Conservation (phyloP, 176 grass and related monocot genomes). For the Oropetium thomaeum region DNA sequence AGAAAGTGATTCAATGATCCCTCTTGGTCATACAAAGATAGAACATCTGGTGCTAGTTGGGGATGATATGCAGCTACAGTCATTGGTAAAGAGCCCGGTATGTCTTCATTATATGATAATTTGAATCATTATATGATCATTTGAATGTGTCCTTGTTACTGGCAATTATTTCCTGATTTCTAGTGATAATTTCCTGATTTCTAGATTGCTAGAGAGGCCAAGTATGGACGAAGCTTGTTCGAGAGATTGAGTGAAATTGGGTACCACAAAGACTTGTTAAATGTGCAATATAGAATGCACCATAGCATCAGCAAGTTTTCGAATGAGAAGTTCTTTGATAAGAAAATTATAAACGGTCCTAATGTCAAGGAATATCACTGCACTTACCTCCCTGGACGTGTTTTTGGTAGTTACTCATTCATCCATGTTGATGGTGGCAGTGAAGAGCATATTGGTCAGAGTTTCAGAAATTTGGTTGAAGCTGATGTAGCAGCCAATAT, state of each 20-base stretch:
- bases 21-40: background rate
- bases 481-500: constrained; percentile 32
- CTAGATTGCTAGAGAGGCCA: constrained; percentile 36
- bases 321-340: constrained; percentile 29
- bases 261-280: constrained; percentile 25
- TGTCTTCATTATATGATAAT: background rate
- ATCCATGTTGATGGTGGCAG: constrained; percentile 36
- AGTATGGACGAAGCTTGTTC: constrained; percentile 42
- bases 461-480: constrained; percentile 43
- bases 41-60: constrained; percentile 35
- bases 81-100: constrained; percentile 43
- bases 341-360: constrained; percentile 17
- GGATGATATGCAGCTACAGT: constrained; percentile 44
- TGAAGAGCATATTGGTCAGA: background rate
- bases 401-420: constrained; percentile 45
- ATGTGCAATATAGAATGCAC: constrained; percentile 61
- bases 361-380: background rate
- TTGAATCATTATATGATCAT: background rate
- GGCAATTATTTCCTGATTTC: no score
- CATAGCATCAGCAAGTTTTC: constrained; percentile 43
- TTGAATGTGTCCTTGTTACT: background rate
- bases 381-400: background rate
- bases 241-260: no score
- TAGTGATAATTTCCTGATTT: background rate
- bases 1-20: constrained; percentile 43